Conservation (phyloP, 345 rosid species). For the Toxicodendron radicans region DNA sequence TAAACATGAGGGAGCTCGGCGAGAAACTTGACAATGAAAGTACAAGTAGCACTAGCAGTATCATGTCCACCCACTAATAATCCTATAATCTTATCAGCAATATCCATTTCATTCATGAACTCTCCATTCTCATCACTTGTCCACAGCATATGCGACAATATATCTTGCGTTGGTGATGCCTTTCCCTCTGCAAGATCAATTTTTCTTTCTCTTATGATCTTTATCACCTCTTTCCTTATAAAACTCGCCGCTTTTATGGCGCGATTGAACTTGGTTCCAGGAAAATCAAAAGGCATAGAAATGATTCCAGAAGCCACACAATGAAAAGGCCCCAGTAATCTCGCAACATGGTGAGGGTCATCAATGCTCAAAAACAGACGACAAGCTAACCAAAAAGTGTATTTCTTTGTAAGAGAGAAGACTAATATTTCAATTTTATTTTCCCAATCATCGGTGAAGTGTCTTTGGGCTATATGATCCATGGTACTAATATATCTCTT, state of each 20-base stretch:
- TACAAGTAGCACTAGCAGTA: constrained; percentile 32
- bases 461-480: constrained; percentile 35
- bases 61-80: constrained; percentile 26
- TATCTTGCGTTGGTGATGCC: constrained; percentile 12
- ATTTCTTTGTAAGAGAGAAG: constrained; percentile 33
- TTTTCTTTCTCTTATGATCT: constrained; percentile 18
- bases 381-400: constrained; percentile 41
- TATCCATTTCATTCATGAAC: constrained; percentile 24
- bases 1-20: constrained; percentile 37
- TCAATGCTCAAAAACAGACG: constrained; percentile 32
- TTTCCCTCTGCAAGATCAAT: constrained; percentile 17
- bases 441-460: constrained; percentile 34
- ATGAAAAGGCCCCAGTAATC: constrained; percentile 1
- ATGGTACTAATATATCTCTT: constrained; percentile 30
- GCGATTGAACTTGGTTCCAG: constrained; percentile 9
- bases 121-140: constrained; percentile 21
- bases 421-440: constrained; percentile 29
- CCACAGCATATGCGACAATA: constrained; percentile 27
- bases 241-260: not conserved
- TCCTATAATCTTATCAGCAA: constrained; percentile 25
- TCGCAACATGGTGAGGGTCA: not conserved
- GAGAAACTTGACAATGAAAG: constrained; percentile 33
- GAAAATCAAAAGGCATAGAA: constrained; percentile 5
- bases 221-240: not conserved
- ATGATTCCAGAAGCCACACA: constrained; percentile 15